Conservation (phyloP, 176 grass and related monocot species). For the Thalia dealbata region DNA sequence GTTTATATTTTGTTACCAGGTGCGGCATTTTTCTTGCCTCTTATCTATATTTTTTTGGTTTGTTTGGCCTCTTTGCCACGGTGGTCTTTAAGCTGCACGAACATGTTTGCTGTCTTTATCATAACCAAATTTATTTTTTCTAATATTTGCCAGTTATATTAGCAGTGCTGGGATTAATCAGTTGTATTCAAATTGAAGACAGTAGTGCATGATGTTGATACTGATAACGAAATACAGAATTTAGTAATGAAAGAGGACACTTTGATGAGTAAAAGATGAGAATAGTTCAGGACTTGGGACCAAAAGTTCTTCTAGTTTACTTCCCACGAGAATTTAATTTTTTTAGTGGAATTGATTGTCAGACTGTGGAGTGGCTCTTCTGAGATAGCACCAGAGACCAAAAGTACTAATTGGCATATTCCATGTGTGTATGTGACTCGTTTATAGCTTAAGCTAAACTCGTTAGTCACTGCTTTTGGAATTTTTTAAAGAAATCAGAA, state of each 20-base stretch:
- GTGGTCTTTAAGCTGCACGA: not conserved
- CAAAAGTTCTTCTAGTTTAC: not conserved
- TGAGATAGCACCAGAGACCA: no score
- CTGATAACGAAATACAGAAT: not conserved
- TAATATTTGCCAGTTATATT: no score
- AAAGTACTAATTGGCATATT: no score
- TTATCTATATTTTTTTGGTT: not conserved
- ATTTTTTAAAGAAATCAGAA: no score
- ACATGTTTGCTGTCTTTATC: no score
- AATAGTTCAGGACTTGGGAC: not conserved
- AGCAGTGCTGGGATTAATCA: no score
- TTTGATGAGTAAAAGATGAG: not conserved
- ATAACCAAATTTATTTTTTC: no score
- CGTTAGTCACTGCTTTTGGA: not conserved
- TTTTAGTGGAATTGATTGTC: no score
- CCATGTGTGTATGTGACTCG: no score
- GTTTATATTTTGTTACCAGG: conserved; percentile 20
- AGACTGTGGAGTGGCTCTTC: no score
- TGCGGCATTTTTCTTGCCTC: not conserved
- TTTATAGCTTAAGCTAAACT: no score
- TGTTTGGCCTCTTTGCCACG: not conserved
- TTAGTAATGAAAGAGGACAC: not conserved
- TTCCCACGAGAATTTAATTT: no score
- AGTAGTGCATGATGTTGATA: not conserved
- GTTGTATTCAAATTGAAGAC: not conserved